These are phyloP conservation scores for Aspergillus melleus DNA, from an alignment of 2,329 filamentous ascomycete genomes.

Conservation along the genomic window DNA sequence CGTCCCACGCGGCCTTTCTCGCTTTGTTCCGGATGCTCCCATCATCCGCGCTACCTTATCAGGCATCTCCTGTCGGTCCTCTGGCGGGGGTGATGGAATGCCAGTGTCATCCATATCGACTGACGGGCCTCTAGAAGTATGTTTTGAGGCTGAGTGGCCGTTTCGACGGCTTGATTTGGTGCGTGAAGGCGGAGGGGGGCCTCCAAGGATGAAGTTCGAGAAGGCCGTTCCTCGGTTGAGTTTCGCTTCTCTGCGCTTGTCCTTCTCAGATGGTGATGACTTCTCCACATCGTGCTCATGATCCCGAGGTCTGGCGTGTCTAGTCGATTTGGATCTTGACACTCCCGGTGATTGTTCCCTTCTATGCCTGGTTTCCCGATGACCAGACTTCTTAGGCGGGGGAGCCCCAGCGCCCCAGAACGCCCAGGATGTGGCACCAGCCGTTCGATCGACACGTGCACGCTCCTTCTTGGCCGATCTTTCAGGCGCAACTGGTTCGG, in stretches of 20 bases:
- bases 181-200: constrained; percentile 55
- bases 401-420: constrained; percentile 65
- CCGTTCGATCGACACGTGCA: constrained; percentile 70
- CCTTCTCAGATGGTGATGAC: constrained; percentile 73
- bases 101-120: constrained; percentile 63
- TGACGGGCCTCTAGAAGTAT: constrained; percentile 65
- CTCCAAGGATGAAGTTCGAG: constrained; percentile 65
- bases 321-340: constrained; percentile 57
- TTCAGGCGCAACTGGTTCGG: constrained; percentile 55
- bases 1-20: constrained; percentile 52
- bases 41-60: constrained; percentile 79
- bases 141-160: constrained; percentile 56
- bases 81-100: constrained; percentile 71
- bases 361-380: constrained; percentile 50
- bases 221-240: constrained; percentile 60
- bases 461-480: constrained; percentile 71
- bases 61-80: constrained; percentile 64
- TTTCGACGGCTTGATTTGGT: constrained; percentile 68
- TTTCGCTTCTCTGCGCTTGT: constrained; percentile 55
- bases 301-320: constrained; percentile 61
- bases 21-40: constrained; percentile 56
- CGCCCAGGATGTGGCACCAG: constrained; percentile 68
- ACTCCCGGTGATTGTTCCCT: constrained; percentile 46
- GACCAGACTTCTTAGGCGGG: constrained; percentile 46
- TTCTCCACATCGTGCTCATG: constrained; percentile 59